A percentile compares a stretch with the other conserved stretches of the same genome.
Conservation (phyloP, 2,329 filamentous ascomycete genomes). For the Diaporthe vaccinii region DNA sequence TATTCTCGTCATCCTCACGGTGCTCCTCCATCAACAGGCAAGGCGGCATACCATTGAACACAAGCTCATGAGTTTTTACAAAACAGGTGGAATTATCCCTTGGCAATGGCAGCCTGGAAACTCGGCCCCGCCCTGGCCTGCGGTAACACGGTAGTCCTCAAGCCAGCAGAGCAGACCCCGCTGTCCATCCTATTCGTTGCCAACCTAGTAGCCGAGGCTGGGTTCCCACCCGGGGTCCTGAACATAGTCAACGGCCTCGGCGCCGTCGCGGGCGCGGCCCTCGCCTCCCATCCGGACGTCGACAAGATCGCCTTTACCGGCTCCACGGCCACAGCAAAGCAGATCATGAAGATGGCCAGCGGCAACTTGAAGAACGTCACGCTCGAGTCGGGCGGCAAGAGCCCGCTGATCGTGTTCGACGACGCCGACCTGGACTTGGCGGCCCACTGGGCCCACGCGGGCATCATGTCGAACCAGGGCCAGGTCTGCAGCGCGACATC, state of each 20-base stretch:
- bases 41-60: neutral
- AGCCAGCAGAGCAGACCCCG: constrained; percentile 75
- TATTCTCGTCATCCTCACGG: neutral
- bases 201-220: constrained; percentile 76
- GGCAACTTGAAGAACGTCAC: constrained; percentile 73
- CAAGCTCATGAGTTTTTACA: neutral
- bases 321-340: constrained; percentile 74
- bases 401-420: constrained; percentile 70
- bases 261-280: constrained; percentile 73
- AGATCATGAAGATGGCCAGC: constrained; percentile 80
- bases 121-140: constrained; percentile 76
- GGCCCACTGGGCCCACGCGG: constrained; percentile 63
- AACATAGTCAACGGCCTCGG: constrained; percentile 80
- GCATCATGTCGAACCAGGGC: constrained; percentile 70
- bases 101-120: constrained; percentile 83
- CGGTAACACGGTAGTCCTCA: constrained; percentile 74
- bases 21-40: neutral
- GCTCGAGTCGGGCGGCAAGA: constrained; percentile 74
- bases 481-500: constrained; percentile 74
- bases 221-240: constrained; percentile 81
- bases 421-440: constrained; percentile 74
- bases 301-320: constrained; percentile 82
- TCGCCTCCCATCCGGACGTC: constrained; percentile 73
- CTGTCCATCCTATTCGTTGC: constrained; percentile 74
- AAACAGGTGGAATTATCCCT: constrained; percentile 79